Conservation (phyloP, 108 stramenopile species). For the Skeletonema tropicum region DNA sequence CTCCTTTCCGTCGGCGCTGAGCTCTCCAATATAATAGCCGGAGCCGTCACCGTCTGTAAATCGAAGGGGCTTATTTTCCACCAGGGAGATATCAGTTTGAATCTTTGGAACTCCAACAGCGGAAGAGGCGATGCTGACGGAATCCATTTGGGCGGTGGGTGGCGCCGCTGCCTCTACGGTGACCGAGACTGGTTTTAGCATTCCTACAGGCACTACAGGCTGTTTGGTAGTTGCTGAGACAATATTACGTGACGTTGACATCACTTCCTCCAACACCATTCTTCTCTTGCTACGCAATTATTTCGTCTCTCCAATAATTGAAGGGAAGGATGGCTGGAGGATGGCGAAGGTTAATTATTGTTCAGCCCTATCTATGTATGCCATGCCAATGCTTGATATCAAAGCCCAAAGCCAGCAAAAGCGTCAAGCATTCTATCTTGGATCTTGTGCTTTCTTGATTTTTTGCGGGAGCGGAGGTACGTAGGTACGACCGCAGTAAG, state of each 20-base stretch:
- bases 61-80: neutral
- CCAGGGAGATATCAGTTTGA: neutral
- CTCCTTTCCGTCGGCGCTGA: constrained; percentile 5
- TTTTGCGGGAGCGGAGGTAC: too few relatives aligned
- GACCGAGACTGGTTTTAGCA: neutral
- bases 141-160: neutral
- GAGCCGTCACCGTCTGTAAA: neutral
- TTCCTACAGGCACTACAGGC: neutral
- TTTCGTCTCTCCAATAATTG: neutral
- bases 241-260: neutral
- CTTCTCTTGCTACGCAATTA: neutral
- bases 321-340: too few relatives aligned
- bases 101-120: constrained; percentile 17
- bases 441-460: too few relatives aligned
- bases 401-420: too few relatives aligned
- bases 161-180: neutral
- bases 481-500: too few relatives aligned
- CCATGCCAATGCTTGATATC: too few relatives aligned
- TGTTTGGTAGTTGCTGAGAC: neutral
- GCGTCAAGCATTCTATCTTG: too few relatives aligned
- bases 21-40: neutral
- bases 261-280: constrained; percentile 1
- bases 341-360: too few relatives aligned
- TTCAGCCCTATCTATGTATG: too few relatives aligned
- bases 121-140: neutral